Evolutionary conservation across 1,139 yeast species (phyloP).

Genomic region (Yamadazyma oceani): DNA sequence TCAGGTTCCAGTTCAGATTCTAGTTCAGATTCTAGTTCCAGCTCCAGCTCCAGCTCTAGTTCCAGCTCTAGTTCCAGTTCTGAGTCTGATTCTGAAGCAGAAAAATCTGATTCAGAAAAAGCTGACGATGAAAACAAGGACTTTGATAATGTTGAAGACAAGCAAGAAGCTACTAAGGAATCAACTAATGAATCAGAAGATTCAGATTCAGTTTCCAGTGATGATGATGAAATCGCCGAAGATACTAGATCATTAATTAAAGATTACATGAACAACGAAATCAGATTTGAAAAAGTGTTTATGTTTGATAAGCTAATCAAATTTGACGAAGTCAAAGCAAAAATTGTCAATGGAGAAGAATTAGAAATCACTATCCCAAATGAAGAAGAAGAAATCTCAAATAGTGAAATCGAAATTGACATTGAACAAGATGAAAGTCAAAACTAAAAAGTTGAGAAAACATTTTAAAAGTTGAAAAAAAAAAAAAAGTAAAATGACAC

Average conservation of each 20-base stretch:
- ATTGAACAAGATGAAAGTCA: slow-evolving; percentile 9
- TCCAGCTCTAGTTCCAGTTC: slow-evolving; percentile 17
- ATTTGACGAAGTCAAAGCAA: slow-evolving; percentile 40
- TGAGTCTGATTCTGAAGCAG: slow-evolving; percentile 12
- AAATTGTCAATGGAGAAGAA: slow-evolving; percentile 39
- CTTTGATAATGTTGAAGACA: too few species aligned
- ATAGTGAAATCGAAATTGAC: slow-evolving; percentile 17
- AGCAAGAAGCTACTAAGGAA: too few species aligned
- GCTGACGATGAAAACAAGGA: slow-evolving; percentile 7
- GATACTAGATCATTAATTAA: slow-evolving; percentile 41
- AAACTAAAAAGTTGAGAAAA: slow-evolving; percentile 2
- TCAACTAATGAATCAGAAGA: slow-evolving; percentile 12
- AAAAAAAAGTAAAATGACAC: slow-evolving; percentile 1
- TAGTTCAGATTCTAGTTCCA: slow-evolving; percentile 9
- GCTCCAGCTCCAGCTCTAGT: slow-evolving; percentile 11
- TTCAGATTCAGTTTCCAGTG: slow-evolving; percentile 13
- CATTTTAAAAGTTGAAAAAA: neutral
- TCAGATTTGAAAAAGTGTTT: slow-evolving; percentile 46
- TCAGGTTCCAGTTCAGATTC: slow-evolving; percentile 10
- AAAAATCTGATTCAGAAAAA: slow-evolving; percentile 7
- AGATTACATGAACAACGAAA: slow-evolving; percentile 39
- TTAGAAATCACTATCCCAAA: slow-evolving; percentile 47
- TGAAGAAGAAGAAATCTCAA: slow-evolving; percentile 25
- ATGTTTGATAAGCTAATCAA: slow-evolving; percentile 44
- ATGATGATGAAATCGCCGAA: slow-evolving; percentile 40